Conservation (phyloP, 1,139 yeast species). For the Debaryomyces sp. region DNA sequence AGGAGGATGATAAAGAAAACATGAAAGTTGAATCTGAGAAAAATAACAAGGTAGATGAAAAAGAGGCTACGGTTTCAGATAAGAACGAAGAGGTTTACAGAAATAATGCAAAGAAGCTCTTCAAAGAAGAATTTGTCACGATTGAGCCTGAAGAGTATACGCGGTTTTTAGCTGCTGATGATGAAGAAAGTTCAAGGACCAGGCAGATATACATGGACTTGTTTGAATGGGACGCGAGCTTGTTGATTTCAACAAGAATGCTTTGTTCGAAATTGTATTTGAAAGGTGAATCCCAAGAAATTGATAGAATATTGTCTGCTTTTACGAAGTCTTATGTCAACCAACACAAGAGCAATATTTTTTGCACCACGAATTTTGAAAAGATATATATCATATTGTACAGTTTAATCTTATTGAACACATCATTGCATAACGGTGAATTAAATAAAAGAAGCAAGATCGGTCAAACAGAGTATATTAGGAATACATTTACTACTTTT, state of each 20-base stretch:
- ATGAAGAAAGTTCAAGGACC: conserved; percentile 43
- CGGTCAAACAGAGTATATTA: conserved; percentile 53
- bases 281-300: conserved; percentile 83
- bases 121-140: conserved; percentile 44
- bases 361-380: conserved; percentile 56
- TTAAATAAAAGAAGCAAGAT: conserved; percentile 43
- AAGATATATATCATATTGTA: conserved; percentile 75
- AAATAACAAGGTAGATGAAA: not conserved
- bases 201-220: conserved; percentile 50
- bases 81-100: conserved; percentile 18
- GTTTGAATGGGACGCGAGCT: conserved; percentile 51
- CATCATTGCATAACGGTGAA: conserved; percentile 62
- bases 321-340: conserved; percentile 70
- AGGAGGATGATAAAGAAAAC: not conserved
- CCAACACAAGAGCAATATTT: conserved; percentile 51
- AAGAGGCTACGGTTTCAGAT: not conserved
- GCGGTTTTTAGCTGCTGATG: conserved; percentile 46
- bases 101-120: conserved; percentile 42
- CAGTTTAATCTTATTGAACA: conserved; percentile 71
- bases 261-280: conserved; percentile 69
- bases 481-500: conserved; percentile 55
- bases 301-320: conserved; percentile 72
- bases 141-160: conserved; percentile 51
- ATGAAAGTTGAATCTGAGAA: not conserved
- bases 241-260: conserved; percentile 57